Evolutionary conservation across 768 basidiomycete genomes (phyloP).

Genomic region (Pluteus cervinus): DNA sequence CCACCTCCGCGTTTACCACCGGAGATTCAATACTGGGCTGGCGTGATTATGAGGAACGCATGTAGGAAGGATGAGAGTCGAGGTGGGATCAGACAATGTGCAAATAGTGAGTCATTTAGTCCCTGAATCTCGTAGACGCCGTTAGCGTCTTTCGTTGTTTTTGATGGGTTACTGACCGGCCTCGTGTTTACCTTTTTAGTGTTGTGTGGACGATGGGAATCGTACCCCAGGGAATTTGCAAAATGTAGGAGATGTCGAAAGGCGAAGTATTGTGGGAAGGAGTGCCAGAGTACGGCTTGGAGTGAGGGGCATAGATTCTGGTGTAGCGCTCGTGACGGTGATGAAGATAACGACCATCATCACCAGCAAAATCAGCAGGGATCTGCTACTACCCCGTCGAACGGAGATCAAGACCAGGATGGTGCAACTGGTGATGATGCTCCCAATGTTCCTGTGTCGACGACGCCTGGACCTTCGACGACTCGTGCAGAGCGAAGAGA

Average conservation of each 20-base stretch:
- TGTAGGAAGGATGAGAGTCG: constrained; percentile 93
- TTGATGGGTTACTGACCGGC: not conserved
- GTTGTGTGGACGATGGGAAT: constrained; percentile 95
- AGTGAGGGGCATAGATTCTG: constrained; percentile 94
- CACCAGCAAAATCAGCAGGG: no score
- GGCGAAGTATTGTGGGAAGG: constrained; percentile 98
- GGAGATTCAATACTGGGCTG: constrained; percentile 99
- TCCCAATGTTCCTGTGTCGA: no score
- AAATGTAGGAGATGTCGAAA: constrained; percentile 95
- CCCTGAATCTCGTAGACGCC: not conserved
- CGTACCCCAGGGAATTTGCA: constrained; percentile 89
- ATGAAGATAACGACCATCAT: no score
- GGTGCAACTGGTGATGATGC: no score
- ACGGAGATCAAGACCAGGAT: no score
- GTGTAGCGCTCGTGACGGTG: constrained; percentile 65
- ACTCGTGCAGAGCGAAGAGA: no score
- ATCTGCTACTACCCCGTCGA: no score
- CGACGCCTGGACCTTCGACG: no score
- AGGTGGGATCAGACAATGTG: constrained; percentile 95
- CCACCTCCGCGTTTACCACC: constrained; percentile 69
- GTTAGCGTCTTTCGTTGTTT: constrained; percentile 5
- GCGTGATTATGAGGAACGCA: constrained; percentile 99
- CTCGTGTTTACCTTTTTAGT: constrained; percentile 45
- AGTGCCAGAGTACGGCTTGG: constrained; percentile 96
- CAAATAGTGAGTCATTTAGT: constrained; percentile 65